Evolutionary conservation across 768 basidiomycete species (phyloP), one percentile per base, ranked within the genome.

Genomic region (Xerocomus brunneocitrinus): DNA sequence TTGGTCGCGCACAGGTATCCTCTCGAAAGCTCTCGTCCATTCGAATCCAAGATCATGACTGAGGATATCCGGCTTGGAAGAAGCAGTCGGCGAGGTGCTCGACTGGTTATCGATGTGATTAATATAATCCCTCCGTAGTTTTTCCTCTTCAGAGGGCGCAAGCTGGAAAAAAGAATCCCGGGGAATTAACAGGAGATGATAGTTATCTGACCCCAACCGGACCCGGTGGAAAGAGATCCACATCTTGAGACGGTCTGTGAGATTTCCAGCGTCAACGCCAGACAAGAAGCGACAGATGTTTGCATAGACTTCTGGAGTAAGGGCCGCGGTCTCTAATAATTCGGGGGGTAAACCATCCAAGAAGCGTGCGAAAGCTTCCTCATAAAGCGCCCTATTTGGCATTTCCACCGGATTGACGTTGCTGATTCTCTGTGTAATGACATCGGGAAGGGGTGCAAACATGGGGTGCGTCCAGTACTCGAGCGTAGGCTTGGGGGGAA

Each of bases 211-310:
- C 16, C 84, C 85, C 34, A 79, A 72, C 51, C 79, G 79, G 41
- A 85, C 71, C 54, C 83, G 83, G 61, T 87, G 85, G 59, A 79
- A 77, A 16, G 73, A 65, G 13, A 75, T 63, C 85, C 85, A 87
- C 55, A 77, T 74, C 47, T 71, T 75, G 55, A 70, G 60, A 32
- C 80, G 79, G 58, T 72, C 69, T 8, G 76, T 65, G 31, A 78
- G 61, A 46, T 60, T 58, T 14, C 62, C 61, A 7, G 63, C 52
- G 14, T 66, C 61, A 25, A 64, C 58, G 22, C 73, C 73, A 3
- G 75, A 68, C 44, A 87, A 67, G 38, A 71, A 78, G 47, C 70
- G 74, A 36, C 79, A 77, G 31, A 85, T 60, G 35, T 74, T 73
- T 6, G 76, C 73, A 61, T 87, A 88, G 8, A 68, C 65, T 6